Percentiles rank a stretch among this genome's conserved stretches.
phyloP scores from a whole-genome alignment of 1,139 yeast species.

The Suhomyces kunorum region DNA sequence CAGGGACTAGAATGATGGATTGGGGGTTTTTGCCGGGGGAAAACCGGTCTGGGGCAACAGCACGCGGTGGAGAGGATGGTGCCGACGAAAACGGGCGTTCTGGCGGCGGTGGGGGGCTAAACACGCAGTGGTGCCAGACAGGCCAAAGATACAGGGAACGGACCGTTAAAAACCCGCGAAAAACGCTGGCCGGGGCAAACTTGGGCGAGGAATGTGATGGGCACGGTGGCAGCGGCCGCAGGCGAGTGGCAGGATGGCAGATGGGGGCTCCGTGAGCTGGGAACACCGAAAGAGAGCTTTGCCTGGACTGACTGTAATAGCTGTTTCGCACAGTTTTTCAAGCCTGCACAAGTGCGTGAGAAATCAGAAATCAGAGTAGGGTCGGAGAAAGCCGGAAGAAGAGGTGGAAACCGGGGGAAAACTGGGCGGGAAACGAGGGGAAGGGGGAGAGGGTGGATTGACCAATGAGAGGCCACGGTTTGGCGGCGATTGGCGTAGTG shows the following conservation, averaged over 20 bases:
- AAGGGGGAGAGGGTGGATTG: neutral
- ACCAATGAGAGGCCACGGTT: neutral
- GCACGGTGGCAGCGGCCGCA: neutral
- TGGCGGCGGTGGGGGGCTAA: neutral
- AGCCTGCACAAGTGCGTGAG: neutral
- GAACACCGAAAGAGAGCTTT: neutral
- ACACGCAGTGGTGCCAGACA: no score
- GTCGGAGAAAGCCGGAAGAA: no score
- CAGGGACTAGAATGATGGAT: no score
- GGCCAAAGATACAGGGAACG: neutral
- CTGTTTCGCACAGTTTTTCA: slow-evolving; percentile 6
- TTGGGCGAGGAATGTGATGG: neutral
- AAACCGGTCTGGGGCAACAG: no score
- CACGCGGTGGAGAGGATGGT: no score
- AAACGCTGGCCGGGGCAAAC: neutral
- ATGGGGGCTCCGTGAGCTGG: neutral
- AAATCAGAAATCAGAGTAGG: no score
- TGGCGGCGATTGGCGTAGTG: no score
- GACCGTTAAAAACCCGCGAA: neutral
- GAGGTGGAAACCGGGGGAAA: no score
- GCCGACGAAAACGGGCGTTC: neutral
- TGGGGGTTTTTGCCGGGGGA: no score
- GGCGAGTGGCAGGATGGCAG: neutral
- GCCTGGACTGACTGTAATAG: neutral
- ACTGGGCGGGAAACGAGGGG: neutral